phyloP scores from a whole-genome alignment of 345 rosid genomes.

The Sisymbrium altissimum region DNA sequence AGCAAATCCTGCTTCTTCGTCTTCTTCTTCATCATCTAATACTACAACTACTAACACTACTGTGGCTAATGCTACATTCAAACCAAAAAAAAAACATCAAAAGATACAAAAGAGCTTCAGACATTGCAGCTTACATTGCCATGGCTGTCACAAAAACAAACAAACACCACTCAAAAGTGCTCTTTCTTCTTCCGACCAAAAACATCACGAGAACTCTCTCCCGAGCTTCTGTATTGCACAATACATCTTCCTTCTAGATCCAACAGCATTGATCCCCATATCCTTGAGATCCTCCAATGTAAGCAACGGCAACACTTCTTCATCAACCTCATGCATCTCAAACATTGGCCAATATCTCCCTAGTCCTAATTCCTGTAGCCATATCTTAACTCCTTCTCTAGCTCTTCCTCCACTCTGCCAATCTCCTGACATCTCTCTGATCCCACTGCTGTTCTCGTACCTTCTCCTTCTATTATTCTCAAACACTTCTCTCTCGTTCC shows the following conservation, averaged over 20 bases:
- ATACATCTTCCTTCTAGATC: constrained; percentile 80
- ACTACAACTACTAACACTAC: constrained; percentile 37
- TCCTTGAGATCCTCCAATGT: constrained; percentile 88
- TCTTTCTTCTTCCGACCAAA: too few species aligned
- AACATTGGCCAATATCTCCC: constrained; percentile 74
- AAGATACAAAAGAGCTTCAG: constrained; percentile 34
- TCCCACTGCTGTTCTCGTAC: constrained; percentile 19
- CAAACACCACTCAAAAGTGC: neutral
- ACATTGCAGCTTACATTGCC: constrained; percentile 49
- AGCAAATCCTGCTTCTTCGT: constrained; percentile 8
- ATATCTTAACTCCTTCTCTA: constrained; percentile 23
- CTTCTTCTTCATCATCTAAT: neutral
- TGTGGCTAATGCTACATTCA: constrained; percentile 15
- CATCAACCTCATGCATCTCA: constrained; percentile 90
- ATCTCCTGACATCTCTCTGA: constrained; percentile 41
- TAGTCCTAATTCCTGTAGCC: constrained; percentile 47
- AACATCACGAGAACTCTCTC: constrained; percentile 59
- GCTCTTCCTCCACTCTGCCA: constrained; percentile 43
- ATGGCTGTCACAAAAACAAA: constrained; percentile 36
- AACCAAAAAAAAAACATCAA: neutral
- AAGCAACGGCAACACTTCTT: constrained; percentile 73
- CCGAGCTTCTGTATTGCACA: constrained; percentile 76
- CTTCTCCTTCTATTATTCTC: constrained; percentile 13
- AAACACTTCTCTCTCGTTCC: constrained; percentile 18
- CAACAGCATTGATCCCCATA: constrained; percentile 88